These are phyloP conservation scores for Komagataella pastoris DNA, from an alignment of 805 yeast species.

Conservation along the genomic window DNA sequence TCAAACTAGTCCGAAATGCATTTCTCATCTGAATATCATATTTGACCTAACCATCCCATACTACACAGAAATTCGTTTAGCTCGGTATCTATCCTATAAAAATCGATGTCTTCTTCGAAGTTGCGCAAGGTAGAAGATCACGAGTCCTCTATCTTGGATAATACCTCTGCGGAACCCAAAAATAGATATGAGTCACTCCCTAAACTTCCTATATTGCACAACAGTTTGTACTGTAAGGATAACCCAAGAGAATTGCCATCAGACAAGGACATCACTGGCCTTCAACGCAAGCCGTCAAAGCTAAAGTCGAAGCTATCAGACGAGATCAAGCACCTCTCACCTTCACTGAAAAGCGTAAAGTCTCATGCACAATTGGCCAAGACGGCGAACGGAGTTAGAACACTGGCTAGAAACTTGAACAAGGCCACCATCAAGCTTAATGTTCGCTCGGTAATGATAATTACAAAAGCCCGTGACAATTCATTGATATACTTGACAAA, in stretches of 20 bases:
- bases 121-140: neutral
- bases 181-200: slow-evolving; percentile 3
- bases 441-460: slow-evolving; percentile 60
- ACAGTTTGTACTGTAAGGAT: slow-evolving; percentile 12
- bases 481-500: slow-evolving; percentile 64
- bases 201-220: slow-evolving; percentile 16
- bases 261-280: neutral
- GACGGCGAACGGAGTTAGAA: slow-evolving; percentile 70
- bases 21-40: neutral
- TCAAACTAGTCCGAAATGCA: neutral
- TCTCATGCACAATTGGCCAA: slow-evolving; percentile 69
- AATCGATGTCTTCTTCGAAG: neutral
- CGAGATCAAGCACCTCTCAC: neutral
- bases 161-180: neutral
- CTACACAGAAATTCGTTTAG: neutral
- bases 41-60: neutral
- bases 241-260: slow-evolving; percentile 8
- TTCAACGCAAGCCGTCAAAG: neutral
- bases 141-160: neutral
- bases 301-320: neutral
- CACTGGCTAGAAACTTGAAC: slow-evolving; percentile 57
- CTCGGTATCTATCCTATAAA: neutral
- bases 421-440: slow-evolving; percentile 62
- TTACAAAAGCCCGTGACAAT: slow-evolving; percentile 84
- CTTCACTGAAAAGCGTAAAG: slow-evolving; percentile 31